Percentiles rank a stretch among this genome's conserved stretches.
Conservation (phyloP, 2,329 filamentous ascomycete genomes). For the Bimuria novae-zelandiae region DNA sequence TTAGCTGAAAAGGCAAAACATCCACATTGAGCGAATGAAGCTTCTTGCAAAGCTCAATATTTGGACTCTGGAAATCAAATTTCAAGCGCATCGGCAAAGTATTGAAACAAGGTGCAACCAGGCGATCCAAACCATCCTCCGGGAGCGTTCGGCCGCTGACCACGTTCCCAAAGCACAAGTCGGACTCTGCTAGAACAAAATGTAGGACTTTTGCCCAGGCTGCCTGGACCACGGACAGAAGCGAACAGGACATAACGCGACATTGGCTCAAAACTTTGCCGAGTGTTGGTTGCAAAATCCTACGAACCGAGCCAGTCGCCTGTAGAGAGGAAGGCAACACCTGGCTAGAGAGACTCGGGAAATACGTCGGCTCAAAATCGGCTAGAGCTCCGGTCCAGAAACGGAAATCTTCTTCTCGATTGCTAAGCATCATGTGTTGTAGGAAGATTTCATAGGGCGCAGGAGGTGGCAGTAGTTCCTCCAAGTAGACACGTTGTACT, state of each 20-base stretch:
- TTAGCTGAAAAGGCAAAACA: constrained; percentile 72
- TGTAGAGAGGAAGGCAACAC: background rate
- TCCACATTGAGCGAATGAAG: constrained; percentile 67
- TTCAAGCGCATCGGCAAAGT: constrained; percentile 74
- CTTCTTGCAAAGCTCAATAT: constrained; percentile 61
- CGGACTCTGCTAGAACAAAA: constrained; percentile 58
- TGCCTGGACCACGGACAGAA: constrained; percentile 72
- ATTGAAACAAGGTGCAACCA: constrained; percentile 93
- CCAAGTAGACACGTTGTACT: constrained; percentile 63
- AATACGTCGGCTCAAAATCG: constrained; percentile 54
- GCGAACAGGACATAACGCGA: constrained; percentile 39
- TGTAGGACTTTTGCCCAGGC: constrained; percentile 71
- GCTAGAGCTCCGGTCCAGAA: constrained; percentile 70
- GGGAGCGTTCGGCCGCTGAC: constrained; percentile 74
- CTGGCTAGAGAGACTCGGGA: constrained; percentile 41
- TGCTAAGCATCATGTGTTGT: constrained; percentile 57
- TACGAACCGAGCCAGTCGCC: constrained; percentile 31
- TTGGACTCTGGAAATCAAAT: constrained; percentile 54
- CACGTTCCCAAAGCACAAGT: constrained; percentile 87
- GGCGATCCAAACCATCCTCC: constrained; percentile 67
- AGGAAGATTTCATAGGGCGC: constrained; percentile 69
- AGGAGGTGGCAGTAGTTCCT: constrained; percentile 53
- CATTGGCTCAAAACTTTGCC: constrained; percentile 26
- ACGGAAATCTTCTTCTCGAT: constrained; percentile 55
- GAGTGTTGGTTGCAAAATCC: constrained; percentile 26